phyloP scores from a whole-genome alignment of 441 rosid species.

The Euphorbia schlechtendalii region DNA sequence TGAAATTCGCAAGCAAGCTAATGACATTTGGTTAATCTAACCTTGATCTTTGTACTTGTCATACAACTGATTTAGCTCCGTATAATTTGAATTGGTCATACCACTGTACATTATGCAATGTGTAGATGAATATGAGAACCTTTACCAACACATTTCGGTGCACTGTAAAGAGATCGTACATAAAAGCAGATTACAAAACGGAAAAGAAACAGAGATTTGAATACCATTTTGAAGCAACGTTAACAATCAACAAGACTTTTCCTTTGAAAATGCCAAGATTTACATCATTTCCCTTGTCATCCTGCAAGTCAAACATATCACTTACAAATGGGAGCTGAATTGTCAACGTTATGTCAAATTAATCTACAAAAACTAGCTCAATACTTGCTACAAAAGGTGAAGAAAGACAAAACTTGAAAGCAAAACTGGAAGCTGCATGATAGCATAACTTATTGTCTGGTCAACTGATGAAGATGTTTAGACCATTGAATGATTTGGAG shows the following conservation, averaged over 20 bases:
- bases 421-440: too few relatives aligned
- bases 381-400: not conserved
- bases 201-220: not conserved
- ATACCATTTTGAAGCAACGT: slow-evolving; percentile 91
- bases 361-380: not conserved
- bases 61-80: slow-evolving; percentile 63
- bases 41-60: slow-evolving; percentile 74
- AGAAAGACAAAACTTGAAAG: too few relatives aligned
- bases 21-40: slow-evolving; percentile 18
- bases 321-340: not conserved
- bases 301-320: slow-evolving; percentile 31
- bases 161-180: too few relatives aligned
- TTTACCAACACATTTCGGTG: not conserved
- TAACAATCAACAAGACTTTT: slow-evolving; percentile 70
- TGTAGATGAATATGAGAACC: not conserved
- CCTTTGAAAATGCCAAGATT: slow-evolving; percentile 56
- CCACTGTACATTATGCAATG: slow-evolving; percentile 43
- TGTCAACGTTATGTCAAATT: not conserved
- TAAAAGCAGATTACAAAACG: not conserved
- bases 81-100: slow-evolving; percentile 79
- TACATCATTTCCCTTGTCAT: slow-evolving; percentile 57
- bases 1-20: not conserved
- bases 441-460: too few relatives aligned
- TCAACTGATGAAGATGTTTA: too few relatives aligned
- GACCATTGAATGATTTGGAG: too few relatives aligned